These are phyloP conservation scores for Senecio squalidus DNA, from an alignment of 140 eudicot species.

Conservation along the genomic window DNA sequence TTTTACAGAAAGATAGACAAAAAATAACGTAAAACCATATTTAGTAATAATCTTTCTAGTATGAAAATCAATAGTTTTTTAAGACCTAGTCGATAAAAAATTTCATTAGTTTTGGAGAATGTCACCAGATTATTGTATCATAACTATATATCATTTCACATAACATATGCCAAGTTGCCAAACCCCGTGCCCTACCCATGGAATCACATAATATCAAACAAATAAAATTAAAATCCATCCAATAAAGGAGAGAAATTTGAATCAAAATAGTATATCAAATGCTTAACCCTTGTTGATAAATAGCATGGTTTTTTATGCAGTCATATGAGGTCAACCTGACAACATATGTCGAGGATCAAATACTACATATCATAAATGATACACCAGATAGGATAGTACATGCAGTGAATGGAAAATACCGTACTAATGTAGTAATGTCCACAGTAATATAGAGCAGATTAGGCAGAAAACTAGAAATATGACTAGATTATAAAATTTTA, in stretches of 20 bases:
- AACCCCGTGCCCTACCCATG: background rate
- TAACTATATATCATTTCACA: background rate
- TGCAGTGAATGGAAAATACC: background rate
- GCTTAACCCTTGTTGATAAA: background rate
- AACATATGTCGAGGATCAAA: background rate
- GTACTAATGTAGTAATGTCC: background rate
- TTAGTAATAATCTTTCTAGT: constrained; percentile 1
- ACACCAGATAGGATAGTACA: background rate
- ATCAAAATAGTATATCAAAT: background rate
- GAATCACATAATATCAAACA: background rate
- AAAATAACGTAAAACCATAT: background rate
- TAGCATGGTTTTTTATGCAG: background rate
- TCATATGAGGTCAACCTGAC: background rate
- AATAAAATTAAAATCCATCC: background rate
- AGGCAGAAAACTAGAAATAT: background rate
- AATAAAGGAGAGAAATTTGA: background rate
- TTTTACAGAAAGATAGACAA: background rate
- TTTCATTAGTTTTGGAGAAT: background rate
- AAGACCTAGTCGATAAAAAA: background rate
- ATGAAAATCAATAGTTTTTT: background rate
- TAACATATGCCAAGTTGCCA: constrained; percentile 1
- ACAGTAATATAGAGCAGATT: background rate
- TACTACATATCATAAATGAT: background rate
- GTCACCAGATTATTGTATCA: background rate
- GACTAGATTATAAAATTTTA: too few species aligned